phyloP scores from a whole-genome alignment of 257 asterid genomes.

The Plantago major region DNA sequence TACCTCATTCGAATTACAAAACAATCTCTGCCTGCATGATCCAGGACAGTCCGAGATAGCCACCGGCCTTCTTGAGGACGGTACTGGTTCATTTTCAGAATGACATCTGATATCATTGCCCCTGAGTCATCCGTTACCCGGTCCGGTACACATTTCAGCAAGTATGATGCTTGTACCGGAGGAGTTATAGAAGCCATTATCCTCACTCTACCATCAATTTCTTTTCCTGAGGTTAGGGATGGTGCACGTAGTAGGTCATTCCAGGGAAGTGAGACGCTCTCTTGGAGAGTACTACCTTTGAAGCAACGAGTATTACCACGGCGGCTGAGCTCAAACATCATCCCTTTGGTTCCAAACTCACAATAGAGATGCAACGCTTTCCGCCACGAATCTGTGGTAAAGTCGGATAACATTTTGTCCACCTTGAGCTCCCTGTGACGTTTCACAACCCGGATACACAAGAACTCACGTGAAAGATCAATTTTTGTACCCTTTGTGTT shows the following conservation, averaged over 20 bases:
- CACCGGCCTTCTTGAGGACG: conserved; percentile 92
- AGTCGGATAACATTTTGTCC: conserved; percentile 43
- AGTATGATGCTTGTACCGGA: conserved; percentile 80
- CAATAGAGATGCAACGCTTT: conserved; percentile 74
- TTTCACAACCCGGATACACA: conserved; percentile 57
- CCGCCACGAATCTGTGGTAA: conserved; percentile 51
- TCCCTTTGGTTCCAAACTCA: conserved; percentile 84
- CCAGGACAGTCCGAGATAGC: conserved; percentile 85
- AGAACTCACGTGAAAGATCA: conserved; percentile 44
- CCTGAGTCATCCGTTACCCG: conserved; percentile 91
- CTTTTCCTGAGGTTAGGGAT: conserved; percentile 53
- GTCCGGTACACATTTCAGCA: conserved; percentile 84
- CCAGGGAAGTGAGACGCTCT: conserved; percentile 56
- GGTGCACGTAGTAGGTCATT: conserved; percentile 77
- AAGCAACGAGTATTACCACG: conserved; percentile 59
- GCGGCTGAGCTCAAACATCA: conserved; percentile 56
- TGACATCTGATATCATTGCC: conserved; percentile 88
- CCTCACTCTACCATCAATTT: conserved; percentile 37
- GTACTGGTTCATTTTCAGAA: conserved; percentile 70
- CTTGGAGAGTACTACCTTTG: conserved; percentile 47
- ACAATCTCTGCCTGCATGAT: conserved; percentile 91
- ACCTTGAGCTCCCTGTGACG: conserved; percentile 74
- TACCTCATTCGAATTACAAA: conserved; percentile 84
- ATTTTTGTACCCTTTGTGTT: conserved; percentile 20
- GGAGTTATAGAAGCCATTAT: conserved; percentile 74